Percentiles rank a stretch among this genome's conserved stretches.
These are phyloP conservation scores for Calocera viscosa DNA, from an alignment of 768 basidiomycete genomes.

Conservation along the genomic window DNA sequence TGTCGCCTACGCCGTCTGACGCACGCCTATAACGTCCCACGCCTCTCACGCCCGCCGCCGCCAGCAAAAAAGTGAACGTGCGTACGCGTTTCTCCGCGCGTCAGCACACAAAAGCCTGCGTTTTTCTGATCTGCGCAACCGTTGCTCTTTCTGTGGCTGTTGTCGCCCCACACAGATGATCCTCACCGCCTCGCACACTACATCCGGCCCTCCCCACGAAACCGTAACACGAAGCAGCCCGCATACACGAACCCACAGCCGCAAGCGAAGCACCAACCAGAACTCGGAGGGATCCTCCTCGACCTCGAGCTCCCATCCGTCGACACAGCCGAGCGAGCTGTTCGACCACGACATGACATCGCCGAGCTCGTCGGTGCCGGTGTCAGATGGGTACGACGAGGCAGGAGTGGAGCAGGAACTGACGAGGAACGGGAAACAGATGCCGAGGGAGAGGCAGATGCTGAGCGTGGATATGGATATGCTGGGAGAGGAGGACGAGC, in stretches of 20 bases:
- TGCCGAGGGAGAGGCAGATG: background rate
- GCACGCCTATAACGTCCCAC: background rate
- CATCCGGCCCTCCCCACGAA: background rate
- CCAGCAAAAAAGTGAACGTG: background rate
- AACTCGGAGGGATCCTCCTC: background rate
- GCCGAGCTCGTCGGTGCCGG: constrained; percentile 1
- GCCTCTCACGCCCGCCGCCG: background rate
- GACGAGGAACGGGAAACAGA: background rate
- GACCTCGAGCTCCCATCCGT: constrained; percentile 3
- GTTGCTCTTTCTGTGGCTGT: background rate
- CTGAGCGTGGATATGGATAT: background rate
- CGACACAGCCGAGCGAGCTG: background rate
- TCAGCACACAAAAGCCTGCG: background rate
- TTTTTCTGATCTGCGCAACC: constrained; percentile 2
- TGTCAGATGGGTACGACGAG: background rate
- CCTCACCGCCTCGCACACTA: background rate
- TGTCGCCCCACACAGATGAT: background rate
- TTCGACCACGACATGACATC: constrained; percentile 6
- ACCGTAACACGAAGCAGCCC: background rate
- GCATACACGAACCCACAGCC: background rate
- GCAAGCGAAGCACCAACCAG: background rate
- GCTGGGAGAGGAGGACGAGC: background rate
- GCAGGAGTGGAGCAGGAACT: background rate
- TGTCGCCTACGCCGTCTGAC: background rate
- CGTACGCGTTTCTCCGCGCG: background rate